phyloP scores from a whole-genome alignment of 208 protist genomes.

The Leishmania turanica region DNA sequence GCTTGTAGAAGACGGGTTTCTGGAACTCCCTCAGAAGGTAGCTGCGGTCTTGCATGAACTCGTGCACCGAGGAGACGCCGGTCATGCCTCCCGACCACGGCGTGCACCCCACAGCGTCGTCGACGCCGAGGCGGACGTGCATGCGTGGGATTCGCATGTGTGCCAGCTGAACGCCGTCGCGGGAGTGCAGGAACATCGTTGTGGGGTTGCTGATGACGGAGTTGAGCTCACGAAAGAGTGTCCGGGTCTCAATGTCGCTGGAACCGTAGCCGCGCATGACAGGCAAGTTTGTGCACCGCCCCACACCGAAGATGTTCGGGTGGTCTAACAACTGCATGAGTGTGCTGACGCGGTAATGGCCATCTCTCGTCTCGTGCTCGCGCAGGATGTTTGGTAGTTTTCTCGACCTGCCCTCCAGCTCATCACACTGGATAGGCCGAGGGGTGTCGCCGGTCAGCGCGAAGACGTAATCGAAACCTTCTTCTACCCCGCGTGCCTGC shows the following conservation, averaged over 20 bases:
- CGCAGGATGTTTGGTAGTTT: slow-evolving; percentile 53
- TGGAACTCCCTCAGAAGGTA: slow-evolving; percentile 81
- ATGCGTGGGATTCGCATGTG: slow-evolving; percentile 73
- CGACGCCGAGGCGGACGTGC: slow-evolving; percentile 70
- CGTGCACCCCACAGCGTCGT: slow-evolving; percentile 76
- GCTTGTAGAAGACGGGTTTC: slow-evolving; percentile 84
- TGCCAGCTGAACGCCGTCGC: slow-evolving; percentile 52
- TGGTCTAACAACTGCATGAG: slow-evolving; percentile 81
- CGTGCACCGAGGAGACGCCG: slow-evolving; percentile 63
- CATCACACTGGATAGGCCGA: slow-evolving; percentile 45
- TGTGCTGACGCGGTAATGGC: slow-evolving; percentile 85
- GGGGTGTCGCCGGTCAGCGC: slow-evolving; percentile 70
- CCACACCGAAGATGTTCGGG: slow-evolving; percentile 77
- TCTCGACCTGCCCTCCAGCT: slow-evolving; percentile 17
- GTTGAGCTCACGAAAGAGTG: slow-evolving; percentile 76
- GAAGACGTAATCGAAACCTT: slow-evolving; percentile 87
- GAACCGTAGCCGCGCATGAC: slow-evolving; percentile 61
- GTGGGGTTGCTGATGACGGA: slow-evolving; percentile 75
- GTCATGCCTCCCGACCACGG: slow-evolving; percentile 81
- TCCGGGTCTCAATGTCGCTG: slow-evolving; percentile 78
- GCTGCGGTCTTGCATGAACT: slow-evolving; percentile 84
- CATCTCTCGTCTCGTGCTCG: slow-evolving; percentile 71
- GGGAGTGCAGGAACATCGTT: slow-evolving; percentile 61
- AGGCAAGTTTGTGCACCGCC: slow-evolving; percentile 80
- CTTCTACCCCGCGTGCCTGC: slow-evolving; percentile 32